Conservation (phyloP, 371 early-diverging fungal genomes). For the Blakeslea trispora region DNA sequence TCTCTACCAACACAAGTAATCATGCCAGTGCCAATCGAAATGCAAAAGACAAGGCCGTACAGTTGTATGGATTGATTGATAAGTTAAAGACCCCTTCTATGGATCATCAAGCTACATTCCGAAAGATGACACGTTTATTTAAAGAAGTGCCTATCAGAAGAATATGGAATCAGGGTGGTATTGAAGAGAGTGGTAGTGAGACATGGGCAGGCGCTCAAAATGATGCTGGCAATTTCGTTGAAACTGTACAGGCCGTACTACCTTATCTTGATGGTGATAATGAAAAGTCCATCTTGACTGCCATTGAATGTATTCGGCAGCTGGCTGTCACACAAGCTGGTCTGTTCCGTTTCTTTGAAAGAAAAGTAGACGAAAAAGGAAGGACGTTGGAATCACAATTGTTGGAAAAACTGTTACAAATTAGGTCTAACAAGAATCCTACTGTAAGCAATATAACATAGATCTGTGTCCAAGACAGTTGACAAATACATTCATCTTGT, state of each 20-base stretch:
- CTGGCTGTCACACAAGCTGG: constrained; percentile 43
- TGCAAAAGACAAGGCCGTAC: constrained; percentile 31
- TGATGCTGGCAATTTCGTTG: constrained; percentile 52
- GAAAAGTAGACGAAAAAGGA: constrained; percentile 36
- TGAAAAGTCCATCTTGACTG: constrained; percentile 9
- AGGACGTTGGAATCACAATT: constrained; percentile 41
- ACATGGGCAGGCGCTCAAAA: constrained; percentile 43
- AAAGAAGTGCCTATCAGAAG: constrained; percentile 45
- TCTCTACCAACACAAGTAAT: not conserved
- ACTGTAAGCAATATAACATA: constrained; percentile 32
- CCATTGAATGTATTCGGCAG: constrained; percentile 44
- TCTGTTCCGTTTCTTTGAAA: constrained; percentile 42
- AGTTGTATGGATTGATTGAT: constrained; percentile 38
- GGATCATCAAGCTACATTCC: constrained; percentile 27
- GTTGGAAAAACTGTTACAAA: constrained; percentile 31
- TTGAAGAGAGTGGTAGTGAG: constrained; percentile 38
- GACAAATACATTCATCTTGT: too few relatives aligned
- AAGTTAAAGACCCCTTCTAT: constrained; percentile 26
- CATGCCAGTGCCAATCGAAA: constrained; percentile 11
- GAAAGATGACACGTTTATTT: constrained; percentile 39
- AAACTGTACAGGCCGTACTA: constrained; percentile 34
- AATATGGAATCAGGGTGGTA: constrained; percentile 49
- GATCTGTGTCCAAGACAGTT: too few relatives aligned
- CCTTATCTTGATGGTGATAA: constrained; percentile 17
- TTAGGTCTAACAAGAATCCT: constrained; percentile 33